phyloP scores from a whole-genome alignment of 805 yeast species.

The Schizosaccharomyces octosporus region DNA sequence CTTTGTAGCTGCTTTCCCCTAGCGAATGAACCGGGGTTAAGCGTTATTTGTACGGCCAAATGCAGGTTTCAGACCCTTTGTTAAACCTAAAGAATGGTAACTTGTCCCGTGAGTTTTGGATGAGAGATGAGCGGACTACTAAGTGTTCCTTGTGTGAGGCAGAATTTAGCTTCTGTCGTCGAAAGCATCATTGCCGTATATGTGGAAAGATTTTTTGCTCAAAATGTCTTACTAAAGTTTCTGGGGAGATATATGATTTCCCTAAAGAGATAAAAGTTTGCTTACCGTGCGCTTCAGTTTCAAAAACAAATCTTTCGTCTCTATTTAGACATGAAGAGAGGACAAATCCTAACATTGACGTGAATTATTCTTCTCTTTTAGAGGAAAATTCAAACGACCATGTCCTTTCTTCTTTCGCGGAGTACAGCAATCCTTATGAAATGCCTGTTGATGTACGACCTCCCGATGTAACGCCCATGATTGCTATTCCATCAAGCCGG shows the following conservation, averaged over 20 bases:
- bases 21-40: no score
- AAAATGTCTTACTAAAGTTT: conserved; percentile 46
- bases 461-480: neutral
- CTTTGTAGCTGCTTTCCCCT: no score
- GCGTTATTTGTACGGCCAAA: no score
- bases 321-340: neutral
- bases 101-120: conserved; percentile 35
- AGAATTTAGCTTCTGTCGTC: conserved; percentile 46
- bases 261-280: conserved; percentile 58
- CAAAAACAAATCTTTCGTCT: conserved; percentile 19
- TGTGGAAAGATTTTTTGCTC: conserved; percentile 91
- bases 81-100: neutral
- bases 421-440: neutral
- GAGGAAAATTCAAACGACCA: neutral
- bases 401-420: neutral
- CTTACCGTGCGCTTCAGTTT: conserved; percentile 28
- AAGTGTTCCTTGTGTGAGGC: conserved; percentile 69
- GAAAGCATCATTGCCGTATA: conserved; percentile 84
- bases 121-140: conserved; percentile 78
- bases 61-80: neutral
- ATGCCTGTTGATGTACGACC: conserved; percentile 1
- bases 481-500: neutral
- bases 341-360: neutral
- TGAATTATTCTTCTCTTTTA: neutral
- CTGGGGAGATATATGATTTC: conserved; percentile 39